A percentile compares a stretch with the other conserved stretches of the same genome.
phyloP scores from a whole-genome alignment of 345 rosid species.

The Dimocarpus longan region DNA sequence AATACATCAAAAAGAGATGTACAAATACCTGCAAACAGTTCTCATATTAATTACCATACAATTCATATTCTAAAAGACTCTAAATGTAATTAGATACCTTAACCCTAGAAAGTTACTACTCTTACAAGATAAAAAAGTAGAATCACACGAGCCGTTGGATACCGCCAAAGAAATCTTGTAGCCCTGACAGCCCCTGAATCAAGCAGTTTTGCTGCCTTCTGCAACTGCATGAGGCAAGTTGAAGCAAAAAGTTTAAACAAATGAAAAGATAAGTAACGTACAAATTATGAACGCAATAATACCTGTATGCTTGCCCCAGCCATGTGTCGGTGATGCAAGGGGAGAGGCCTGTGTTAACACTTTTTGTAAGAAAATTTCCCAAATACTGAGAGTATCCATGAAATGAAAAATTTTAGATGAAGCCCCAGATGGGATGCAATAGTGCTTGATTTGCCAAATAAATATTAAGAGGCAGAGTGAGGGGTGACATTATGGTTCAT shows the following conservation, averaged over 20 bases:
- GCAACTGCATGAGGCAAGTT: constrained; percentile 58
- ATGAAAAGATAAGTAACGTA: background rate
- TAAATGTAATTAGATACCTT: background rate
- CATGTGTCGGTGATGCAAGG: constrained; percentile 87
- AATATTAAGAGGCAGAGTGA: background rate
- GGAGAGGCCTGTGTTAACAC: constrained; percentile 76
- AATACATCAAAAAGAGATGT: constrained; percentile 95
- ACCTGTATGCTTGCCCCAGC: constrained; percentile 83
- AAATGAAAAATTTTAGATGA: background rate
- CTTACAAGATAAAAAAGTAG: constrained; percentile 87
- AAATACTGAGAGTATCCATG: background rate
- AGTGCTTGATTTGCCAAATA: background rate
- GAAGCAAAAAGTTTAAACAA: constrained; percentile 19
- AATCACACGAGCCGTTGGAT: constrained; percentile 83
- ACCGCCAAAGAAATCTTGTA: constrained; percentile 94
- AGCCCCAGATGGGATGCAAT: background rate
- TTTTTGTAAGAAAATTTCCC: constrained; percentile 22
- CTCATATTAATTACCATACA: constrained; percentile 14
- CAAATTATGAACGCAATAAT: constrained; percentile 16
- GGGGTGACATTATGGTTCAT: background rate
- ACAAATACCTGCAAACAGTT: constrained; percentile 80
- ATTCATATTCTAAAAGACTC: constrained; percentile 14
- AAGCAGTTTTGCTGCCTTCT: constrained; percentile 85
- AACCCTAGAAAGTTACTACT: constrained; percentile 1
- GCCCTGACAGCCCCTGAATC: constrained; percentile 98